Conservation (phyloP, 257 asterid species). For the Solanum corneliomulleri region DNA sequence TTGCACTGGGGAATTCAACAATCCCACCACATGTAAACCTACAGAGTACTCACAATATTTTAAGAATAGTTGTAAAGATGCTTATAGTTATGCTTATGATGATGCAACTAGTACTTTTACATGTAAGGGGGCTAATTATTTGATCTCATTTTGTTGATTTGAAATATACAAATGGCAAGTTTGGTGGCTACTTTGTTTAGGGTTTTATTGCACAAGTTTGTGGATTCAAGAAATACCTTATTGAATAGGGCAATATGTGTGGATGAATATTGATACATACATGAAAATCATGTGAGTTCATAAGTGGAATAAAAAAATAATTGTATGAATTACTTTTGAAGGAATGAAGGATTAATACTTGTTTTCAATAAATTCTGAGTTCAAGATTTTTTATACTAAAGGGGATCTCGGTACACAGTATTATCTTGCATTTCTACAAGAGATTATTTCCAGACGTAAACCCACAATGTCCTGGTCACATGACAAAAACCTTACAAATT, state of each 20-base stretch:
- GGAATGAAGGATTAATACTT: background rate
- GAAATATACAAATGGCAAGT: background rate
- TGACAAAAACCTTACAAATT: background rate
- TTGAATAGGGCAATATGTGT: background rate
- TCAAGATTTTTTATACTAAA: background rate
- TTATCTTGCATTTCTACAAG: no score
- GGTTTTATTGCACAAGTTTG: background rate
- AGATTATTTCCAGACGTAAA: no score
- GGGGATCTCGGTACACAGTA: background rate
- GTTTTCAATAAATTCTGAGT: background rate
- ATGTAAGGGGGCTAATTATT: slow-evolving; percentile 38
- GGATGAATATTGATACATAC: background rate
- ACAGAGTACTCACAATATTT: slow-evolving; percentile 34
- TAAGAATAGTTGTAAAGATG: slow-evolving; percentile 44
- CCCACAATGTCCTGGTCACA: background rate
- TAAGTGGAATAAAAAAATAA: background rate
- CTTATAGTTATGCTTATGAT: slow-evolving; percentile 63
- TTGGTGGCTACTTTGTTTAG: background rate
- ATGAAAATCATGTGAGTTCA: background rate
- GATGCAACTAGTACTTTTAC: slow-evolving; percentile 53
- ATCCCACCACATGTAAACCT: slow-evolving; percentile 42
- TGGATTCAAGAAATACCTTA: background rate
- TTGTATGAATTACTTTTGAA: background rate
- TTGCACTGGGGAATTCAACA: slow-evolving; percentile 36
- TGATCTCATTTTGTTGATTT: slow-evolving; percentile 18